phyloP scores from a whole-genome alignment of 805 yeast genomes.

The Wickerhamiella galacta region DNA sequence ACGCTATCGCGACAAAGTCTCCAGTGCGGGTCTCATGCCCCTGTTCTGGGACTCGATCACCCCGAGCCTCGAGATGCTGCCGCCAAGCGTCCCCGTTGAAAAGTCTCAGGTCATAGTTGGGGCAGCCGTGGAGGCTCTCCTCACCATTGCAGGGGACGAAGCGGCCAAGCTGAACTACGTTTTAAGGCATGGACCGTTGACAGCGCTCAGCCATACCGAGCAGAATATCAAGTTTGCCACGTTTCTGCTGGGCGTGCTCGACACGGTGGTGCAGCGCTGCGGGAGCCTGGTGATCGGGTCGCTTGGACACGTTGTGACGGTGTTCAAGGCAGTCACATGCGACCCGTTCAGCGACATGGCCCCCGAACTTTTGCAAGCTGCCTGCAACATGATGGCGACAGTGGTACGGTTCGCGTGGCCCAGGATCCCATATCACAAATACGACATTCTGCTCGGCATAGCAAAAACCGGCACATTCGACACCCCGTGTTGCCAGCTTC shows the following conservation, averaged over 20 bases:
- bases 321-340: slow-evolving; percentile 13
- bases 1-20: slow-evolving; percentile 6
- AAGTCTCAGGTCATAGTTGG: slow-evolving; percentile 11
- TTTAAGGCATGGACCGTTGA: slow-evolving; percentile 17
- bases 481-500: slow-evolving; percentile 4
- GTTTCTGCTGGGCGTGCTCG: slow-evolving; percentile 8
- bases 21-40: slow-evolving; percentile 15
- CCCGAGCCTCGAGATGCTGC: slow-evolving; percentile 19
- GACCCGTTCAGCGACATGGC: slow-evolving; percentile 19
- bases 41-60: slow-evolving; percentile 18
- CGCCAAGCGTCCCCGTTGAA: slow-evolving; percentile 16
- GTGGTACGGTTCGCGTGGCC: slow-evolving; percentile 14
- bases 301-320: slow-evolving; percentile 11
- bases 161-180: slow-evolving; percentile 8
- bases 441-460: slow-evolving; percentile 16
- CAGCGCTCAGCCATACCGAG: slow-evolving; percentile 13
- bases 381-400: slow-evolving; percentile 8
- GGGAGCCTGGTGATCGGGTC: slow-evolving; percentile 14
- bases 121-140: slow-evolving; percentile 29
- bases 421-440: slow-evolving; percentile 15
- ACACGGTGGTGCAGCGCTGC: slow-evolving; percentile 8
- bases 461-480: slow-evolving; percentile 11
- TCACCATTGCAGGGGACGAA: slow-evolving; percentile 22
- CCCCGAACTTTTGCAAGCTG: slow-evolving; percentile 10
- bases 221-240: slow-evolving; percentile 13